A percentile compares a stretch with the other conserved stretches of the same genome.
Conservation (phyloP, 2,329 filamentous ascomycete species). For the Lachnellula willkommii region DNA sequence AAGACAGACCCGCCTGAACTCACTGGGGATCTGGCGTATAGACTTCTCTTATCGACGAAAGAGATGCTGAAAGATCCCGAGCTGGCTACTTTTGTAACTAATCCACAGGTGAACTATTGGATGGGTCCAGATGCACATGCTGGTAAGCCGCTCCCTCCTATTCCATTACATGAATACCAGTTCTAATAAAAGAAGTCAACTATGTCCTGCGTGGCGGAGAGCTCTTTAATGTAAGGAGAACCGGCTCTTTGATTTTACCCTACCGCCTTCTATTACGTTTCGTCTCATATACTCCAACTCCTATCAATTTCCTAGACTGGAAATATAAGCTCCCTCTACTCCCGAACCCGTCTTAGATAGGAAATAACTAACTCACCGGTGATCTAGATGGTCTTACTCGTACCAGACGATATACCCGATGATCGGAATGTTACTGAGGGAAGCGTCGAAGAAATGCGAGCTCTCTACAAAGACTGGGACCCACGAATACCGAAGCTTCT, state of each 20-base stretch:
- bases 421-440: constrained; percentile 34
- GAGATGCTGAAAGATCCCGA: constrained; percentile 39
- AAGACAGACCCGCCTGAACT: constrained; percentile 41
- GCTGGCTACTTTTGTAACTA: constrained; percentile 34
- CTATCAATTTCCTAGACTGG: no score
- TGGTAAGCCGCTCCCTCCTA: constrained; percentile 21
- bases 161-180: not conserved
- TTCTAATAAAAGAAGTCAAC: constrained; percentile 31
- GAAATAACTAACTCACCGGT: no score
- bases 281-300: no score
- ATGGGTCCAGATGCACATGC: constrained; percentile 45
- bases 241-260: no score
- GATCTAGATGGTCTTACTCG: constrained; percentile 29
- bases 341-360: no score
- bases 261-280: no score
- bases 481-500: constrained; percentile 50
- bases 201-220: constrained; percentile 42
- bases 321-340: no score
- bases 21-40: constrained; percentile 43
- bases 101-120: constrained; percentile 43
- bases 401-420: constrained; percentile 33
- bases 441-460: constrained; percentile 38
- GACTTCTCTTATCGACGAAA: constrained; percentile 40
- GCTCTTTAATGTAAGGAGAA: constrained; percentile 34
- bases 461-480: constrained; percentile 41